Evolutionary conservation across 2,329 filamentous ascomycete genomes (phyloP).

Genomic region (Diaporthe sp.): DNA sequence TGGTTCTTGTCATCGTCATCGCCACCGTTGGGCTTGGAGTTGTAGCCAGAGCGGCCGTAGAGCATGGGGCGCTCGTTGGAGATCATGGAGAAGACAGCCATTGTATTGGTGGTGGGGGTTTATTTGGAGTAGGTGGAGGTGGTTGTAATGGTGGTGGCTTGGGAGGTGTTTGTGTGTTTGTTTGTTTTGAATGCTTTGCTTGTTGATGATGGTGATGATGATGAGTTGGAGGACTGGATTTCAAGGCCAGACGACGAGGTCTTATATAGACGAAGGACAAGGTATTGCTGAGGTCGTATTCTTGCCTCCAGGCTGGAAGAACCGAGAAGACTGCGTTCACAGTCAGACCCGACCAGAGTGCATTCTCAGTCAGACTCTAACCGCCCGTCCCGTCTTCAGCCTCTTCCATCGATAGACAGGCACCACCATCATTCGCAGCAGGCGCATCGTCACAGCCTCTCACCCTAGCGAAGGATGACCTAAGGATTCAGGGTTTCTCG

Average conservation of each 20-base stretch:
- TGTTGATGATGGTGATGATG: slow-evolving; percentile 45
- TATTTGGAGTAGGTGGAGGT: slow-evolving; percentile 24
- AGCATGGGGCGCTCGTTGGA: slow-evolving; percentile 54
- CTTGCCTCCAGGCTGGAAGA: not conserved
- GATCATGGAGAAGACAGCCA: slow-evolving; percentile 54
- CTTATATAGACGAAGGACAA: slow-evolving; percentile 47
- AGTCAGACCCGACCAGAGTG: slow-evolving; percentile 9
- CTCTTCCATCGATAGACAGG: slow-evolving; percentile 33
- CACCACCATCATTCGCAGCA: slow-evolving; percentile 31
- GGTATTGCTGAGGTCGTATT: slow-evolving; percentile 40
- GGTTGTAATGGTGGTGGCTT: slow-evolving; percentile 29
- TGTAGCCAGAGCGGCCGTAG: slow-evolving; percentile 59
- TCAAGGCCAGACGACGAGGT: slow-evolving; percentile 42
- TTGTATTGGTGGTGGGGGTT: slow-evolving; percentile 49
- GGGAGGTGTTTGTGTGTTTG: slow-evolving; percentile 34
- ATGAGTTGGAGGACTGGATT: slow-evolving; percentile 43
- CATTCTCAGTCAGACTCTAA: slow-evolving; percentile 33
- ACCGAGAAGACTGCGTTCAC: not conserved
- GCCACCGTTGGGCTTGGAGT: slow-evolving; percentile 50
- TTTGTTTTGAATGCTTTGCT: slow-evolving; percentile 34
- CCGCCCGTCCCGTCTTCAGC: slow-evolving; percentile 39
- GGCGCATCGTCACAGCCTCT: slow-evolving; percentile 38
- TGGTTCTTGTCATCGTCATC: slow-evolving; percentile 55
- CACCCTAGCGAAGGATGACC: slow-evolving; percentile 39
- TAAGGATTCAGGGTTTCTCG: slow-evolving; percentile 38